A percentile compares a stretch with the other conserved stretches of the same genome.
Conservation (phyloP, 228 moss, liverwort and hornwort genomes). For the Sphagnum magellanicum region DNA sequence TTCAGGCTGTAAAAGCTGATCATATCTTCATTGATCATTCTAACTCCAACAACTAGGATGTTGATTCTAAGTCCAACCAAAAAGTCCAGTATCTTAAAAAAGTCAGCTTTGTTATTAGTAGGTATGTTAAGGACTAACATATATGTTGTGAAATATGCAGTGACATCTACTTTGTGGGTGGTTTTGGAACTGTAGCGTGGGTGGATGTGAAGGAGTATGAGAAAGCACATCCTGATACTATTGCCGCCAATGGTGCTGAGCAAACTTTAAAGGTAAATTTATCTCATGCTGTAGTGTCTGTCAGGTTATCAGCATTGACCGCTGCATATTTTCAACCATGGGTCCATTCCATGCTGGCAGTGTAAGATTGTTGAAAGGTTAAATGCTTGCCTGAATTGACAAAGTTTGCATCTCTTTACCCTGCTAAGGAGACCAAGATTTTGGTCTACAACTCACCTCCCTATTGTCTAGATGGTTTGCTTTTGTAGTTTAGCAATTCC, state of each 20-base stretch:
- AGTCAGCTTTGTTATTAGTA: neutral
- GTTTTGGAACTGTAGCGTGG: slow-evolving; percentile 82
- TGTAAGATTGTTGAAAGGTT: neutral
- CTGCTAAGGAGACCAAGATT: neutral
- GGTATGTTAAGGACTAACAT: too few species aligned
- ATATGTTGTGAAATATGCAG: slow-evolving; percentile 17
- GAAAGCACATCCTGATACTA: slow-evolving; percentile 56
- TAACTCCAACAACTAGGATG: too few species aligned
- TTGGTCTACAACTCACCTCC: neutral
- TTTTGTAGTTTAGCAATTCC: too few species aligned
- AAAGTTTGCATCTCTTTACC: neutral
- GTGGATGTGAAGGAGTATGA: slow-evolving; percentile 74
- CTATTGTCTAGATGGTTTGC: too few species aligned
- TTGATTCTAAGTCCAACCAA: neutral
- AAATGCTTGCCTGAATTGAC: neutral
- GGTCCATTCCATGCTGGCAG: neutral
- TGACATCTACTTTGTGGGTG: slow-evolving; percentile 80
- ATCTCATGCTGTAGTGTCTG: too few species aligned
- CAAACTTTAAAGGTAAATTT: slow-evolving; percentile 47
- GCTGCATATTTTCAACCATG: too few species aligned
- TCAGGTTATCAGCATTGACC: too few species aligned
- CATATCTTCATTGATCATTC: too few species aligned
- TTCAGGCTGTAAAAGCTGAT: too few species aligned
- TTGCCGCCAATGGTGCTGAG: slow-evolving; percentile 63
- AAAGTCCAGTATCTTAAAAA: slow-evolving; percentile 4